phyloP scores from a whole-genome alignment of 768 basidiomycete genomes.

The Tephrocybe sp. region DNA sequence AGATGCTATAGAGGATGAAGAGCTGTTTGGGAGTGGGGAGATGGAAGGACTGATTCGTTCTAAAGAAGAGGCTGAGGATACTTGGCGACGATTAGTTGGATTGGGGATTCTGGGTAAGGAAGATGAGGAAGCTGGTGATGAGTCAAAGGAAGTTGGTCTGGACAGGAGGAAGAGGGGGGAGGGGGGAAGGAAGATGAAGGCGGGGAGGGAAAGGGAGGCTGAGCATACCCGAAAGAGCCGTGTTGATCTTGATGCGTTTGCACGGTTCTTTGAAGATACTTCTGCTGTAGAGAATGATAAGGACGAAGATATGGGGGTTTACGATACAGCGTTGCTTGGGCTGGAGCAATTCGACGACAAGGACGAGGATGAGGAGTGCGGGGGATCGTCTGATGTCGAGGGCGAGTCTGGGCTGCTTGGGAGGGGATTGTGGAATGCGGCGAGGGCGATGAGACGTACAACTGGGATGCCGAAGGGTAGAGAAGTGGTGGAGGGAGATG shows the following conservation, averaged over 20 bases:
- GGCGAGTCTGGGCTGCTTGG: slow-evolving; percentile 15
- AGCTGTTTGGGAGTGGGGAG: slow-evolving; percentile 69
- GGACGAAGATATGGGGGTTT: slow-evolving; percentile 4
- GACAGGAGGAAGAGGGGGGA: slow-evolving; percentile 11
- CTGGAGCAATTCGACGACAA: slow-evolving; percentile 13
- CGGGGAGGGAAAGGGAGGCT: slow-evolving; percentile 5
- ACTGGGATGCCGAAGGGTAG: background rate
- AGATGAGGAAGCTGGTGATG: slow-evolving; percentile 15
- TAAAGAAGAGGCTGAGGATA: slow-evolving; percentile 47
- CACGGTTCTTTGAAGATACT: slow-evolving; percentile 42
- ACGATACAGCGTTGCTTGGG: slow-evolving; percentile 13
- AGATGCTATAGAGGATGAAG: slow-evolving; percentile 59
- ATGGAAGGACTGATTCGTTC: slow-evolving; percentile 59
- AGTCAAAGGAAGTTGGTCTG: slow-evolving; percentile 3
- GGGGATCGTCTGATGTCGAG: background rate
- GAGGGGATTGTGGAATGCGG: background rate
- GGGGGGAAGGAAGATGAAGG: slow-evolving; percentile 7
- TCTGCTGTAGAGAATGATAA: slow-evolving; percentile 18
- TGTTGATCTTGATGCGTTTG: slow-evolving; percentile 57
- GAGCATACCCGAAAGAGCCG: slow-evolving; percentile 29
- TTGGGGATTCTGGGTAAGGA: slow-evolving; percentile 30
- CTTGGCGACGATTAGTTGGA: slow-evolving; percentile 29
- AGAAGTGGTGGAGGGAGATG: slow-evolving; percentile 3
- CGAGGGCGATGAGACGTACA: background rate
- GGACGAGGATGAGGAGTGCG: slow-evolving; percentile 11